These are phyloP conservation scores for Lactifluus pinguis DNA, from an alignment of 768 basidiomycete genomes.

Conservation along the genomic window DNA sequence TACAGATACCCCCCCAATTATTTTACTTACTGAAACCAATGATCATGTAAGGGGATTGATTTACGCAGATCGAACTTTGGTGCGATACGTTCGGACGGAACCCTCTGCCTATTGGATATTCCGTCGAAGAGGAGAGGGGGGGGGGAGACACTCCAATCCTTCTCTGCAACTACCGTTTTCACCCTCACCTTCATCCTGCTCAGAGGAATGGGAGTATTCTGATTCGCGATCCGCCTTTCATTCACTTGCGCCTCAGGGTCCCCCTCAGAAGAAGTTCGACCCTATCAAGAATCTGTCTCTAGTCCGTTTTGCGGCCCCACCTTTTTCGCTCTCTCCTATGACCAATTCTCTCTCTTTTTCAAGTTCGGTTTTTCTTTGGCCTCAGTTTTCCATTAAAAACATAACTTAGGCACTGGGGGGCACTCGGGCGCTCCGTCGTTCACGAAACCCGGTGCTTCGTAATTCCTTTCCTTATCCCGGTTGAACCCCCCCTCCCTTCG, in stretches of 20 bases:
- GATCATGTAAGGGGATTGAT: neutral
- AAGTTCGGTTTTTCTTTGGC: neutral
- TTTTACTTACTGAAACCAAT: neutral
- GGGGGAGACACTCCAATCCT: neutral
- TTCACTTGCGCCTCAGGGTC: neutral
- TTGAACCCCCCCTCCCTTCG: neutral
- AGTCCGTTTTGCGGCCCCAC: neutral
- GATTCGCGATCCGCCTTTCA: neutral
- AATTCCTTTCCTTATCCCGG: neutral
- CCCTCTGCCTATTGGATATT: slow-evolving; percentile 8
- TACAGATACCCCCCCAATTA: neutral
- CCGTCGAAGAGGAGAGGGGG: neutral
- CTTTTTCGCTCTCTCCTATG: neutral
- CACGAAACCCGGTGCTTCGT: slow-evolving; percentile 14
- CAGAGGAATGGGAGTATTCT: neutral
- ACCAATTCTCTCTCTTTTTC: neutral
- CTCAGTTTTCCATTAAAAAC: no score
- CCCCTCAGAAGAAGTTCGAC: neutral
- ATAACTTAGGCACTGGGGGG: no score
- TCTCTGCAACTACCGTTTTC: neutral
- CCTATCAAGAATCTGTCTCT: neutral
- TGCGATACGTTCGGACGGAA: neutral
- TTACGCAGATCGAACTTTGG: slow-evolving; percentile 2
- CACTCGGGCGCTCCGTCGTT: slow-evolving; percentile 9
- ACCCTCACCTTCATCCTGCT: neutral